These are phyloP conservation scores for Euphorbia pulcherrima DNA, from an alignment of 345 rosid genomes.

Conservation along the genomic window DNA sequence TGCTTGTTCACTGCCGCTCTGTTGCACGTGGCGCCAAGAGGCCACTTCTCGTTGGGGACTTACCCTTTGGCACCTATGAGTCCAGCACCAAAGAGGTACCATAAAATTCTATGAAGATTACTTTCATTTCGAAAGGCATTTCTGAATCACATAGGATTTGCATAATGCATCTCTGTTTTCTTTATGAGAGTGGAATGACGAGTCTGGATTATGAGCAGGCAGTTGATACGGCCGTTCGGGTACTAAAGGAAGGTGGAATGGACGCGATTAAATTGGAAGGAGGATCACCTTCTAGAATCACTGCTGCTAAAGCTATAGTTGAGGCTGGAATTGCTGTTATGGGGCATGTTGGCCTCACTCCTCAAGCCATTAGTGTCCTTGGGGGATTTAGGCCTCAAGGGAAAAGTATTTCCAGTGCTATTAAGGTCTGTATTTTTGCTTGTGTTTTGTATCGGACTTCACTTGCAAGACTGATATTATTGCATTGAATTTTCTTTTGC, in stretches of 20 bases:
- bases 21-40: conserved; percentile 80
- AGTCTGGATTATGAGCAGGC: conserved; percentile 56
- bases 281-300: conserved; percentile 69
- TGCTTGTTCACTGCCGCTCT: conserved; percentile 88
- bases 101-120: background rate
- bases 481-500: conserved; percentile 17
- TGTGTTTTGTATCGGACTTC: background rate
- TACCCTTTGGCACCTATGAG: conserved; percentile 87
- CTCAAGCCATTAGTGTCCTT: conserved; percentile 94
- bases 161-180: background rate
- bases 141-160: background rate
- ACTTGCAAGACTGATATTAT: background rate
- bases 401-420: conserved; percentile 61
- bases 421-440: conserved; percentile 46
- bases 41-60: conserved; percentile 83
- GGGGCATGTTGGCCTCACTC: conserved; percentile 95
- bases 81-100: conserved; percentile 60
- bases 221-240: conserved; percentile 74
- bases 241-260: conserved; percentile 89
- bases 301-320: conserved; percentile 76
- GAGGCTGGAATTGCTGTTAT: conserved; percentile 95
- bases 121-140: background rate
- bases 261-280: conserved; percentile 94
- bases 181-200: background rate
- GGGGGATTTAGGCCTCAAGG: conserved; percentile 99